Percentiles rank a stretch among this genome's conserved stretches.
Evolutionary conservation across 495 filamentous ascomycete genomes (phyloP).

Genomic region (Hypoxylon intermedium): DNA sequence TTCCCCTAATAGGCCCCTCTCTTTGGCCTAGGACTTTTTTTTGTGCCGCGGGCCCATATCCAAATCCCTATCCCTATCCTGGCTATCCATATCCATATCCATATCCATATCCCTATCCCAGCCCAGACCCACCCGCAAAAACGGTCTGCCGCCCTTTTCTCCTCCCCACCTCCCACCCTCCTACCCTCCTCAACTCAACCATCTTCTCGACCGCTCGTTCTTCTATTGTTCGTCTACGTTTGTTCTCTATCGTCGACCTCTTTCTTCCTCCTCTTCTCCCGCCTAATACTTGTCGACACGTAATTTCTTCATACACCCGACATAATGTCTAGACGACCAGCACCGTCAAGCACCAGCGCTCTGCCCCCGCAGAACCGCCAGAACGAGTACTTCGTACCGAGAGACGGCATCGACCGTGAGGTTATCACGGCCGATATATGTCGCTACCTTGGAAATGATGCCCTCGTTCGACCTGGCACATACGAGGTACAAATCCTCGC

Average conservation of each 20-base stretch:
- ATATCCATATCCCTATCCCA: not conserved
- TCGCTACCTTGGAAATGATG: slow-evolving; percentile 91
- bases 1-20: slow-evolving; percentile 35
- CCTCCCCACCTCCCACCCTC: slow-evolving; percentile 42
- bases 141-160: slow-evolving; percentile 40
- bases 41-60: slow-evolving; percentile 30
- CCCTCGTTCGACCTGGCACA: slow-evolving; percentile 81
- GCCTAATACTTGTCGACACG: slow-evolving; percentile 35
- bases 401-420: slow-evolving; percentile 89
- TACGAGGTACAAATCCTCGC: slow-evolving; percentile 70
- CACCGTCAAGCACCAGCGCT: slow-evolving; percentile 38
- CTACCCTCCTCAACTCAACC: slow-evolving; percentile 21
- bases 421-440: slow-evolving; percentile 96
- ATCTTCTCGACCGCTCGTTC: slow-evolving; percentile 33
- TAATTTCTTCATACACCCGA: slow-evolving; percentile 40
- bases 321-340: slow-evolving; percentile 45
- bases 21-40: slow-evolving; percentile 32
- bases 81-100: not conserved
- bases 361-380: slow-evolving; percentile 60
- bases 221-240: slow-evolving; percentile 33
- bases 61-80: not conserved
- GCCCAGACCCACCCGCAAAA: slow-evolving; percentile 32
- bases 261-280: slow-evolving; percentile 21
- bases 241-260: slow-evolving; percentile 13
- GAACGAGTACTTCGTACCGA: slow-evolving; percentile 87